Conservation (phyloP, 2,329 filamentous ascomycete species). For the Stagonosporopsis tanaceti region DNA sequence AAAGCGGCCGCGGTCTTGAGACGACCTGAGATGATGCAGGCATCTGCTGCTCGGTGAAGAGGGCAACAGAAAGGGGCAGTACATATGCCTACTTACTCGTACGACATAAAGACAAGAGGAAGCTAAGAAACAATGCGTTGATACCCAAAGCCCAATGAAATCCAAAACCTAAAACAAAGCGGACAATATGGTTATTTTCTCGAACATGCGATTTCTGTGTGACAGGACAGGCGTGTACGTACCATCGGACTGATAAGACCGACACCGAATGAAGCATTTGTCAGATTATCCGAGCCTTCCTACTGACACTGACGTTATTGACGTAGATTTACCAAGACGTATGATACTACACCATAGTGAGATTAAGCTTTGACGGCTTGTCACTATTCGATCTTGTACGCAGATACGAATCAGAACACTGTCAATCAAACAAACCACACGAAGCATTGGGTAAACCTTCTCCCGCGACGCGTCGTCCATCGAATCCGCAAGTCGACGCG, state of each 20-base stretch:
- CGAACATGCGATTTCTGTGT: too few relatives aligned
- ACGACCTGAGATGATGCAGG: constrained; percentile 37
- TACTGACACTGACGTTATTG: background rate
- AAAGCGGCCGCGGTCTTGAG: constrained; percentile 30
- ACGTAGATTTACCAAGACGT: background rate
- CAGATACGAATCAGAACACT: background rate
- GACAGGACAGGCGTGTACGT: too few relatives aligned
- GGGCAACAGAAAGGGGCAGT: background rate
- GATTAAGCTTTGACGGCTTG: background rate
- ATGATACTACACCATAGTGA: background rate
- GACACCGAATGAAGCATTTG: background rate
- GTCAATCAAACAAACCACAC: background rate
- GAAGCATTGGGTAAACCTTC: background rate
- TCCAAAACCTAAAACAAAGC: background rate
- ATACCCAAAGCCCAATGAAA: background rate
- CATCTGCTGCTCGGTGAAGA: background rate
- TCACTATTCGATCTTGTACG: background rate
- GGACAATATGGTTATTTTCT: background rate
- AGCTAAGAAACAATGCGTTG: background rate
- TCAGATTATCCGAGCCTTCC: background rate
- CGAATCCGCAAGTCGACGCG: background rate
- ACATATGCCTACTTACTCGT: background rate
- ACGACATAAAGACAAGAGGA: background rate
- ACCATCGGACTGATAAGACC: background rate
- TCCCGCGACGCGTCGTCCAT: background rate